Evolutionary conservation across 768 basidiomycete genomes (phyloP).

Genomic region (Cyclocybe cylindracea): DNA sequence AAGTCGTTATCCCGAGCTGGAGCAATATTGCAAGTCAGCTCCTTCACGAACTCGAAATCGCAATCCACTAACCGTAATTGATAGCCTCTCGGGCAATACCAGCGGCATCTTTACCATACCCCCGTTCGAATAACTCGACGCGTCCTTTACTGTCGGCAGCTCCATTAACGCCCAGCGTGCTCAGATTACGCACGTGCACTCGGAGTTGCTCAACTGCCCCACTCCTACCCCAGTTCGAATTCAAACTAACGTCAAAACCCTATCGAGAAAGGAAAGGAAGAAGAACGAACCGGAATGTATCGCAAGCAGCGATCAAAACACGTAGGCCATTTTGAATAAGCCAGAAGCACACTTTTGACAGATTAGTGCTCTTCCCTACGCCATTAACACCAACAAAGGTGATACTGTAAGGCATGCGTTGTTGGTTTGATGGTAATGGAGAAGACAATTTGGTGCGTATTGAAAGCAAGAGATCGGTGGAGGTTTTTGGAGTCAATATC

Average conservation of each 20-base stretch:
- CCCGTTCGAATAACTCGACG: conserved; percentile 93
- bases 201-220: conserved; percentile 98
- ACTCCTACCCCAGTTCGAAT: conserved; percentile 50
- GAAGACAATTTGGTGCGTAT: conserved; percentile 87
- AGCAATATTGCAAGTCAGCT: conserved; percentile 3
- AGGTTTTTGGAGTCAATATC: conserved; percentile 94
- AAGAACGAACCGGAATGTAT: conserved; percentile 80
- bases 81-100: conserved; percentile 97
- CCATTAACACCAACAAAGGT: conserved; percentile 99
- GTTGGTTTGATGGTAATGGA: conserved; percentile 71
- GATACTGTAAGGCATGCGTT: conserved; percentile 86
- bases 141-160: conserved; percentile 68
- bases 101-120: conserved; percentile 99
- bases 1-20: conserved; percentile 87
- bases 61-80: conserved; percentile 62
- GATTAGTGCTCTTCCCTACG: conserved; percentile 97
- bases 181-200: conserved; percentile 93
- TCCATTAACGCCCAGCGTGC: conserved; percentile 76
- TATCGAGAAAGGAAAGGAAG: neutral
- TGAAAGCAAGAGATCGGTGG: conserved; percentile 92
- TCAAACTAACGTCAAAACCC: neutral
- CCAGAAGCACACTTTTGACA: conserved; percentile 99
- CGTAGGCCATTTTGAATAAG: conserved; percentile 91
- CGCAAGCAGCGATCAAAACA: conserved; percentile 97
- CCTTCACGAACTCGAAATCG: neutral